Evolutionary conservation across 1,139 yeast genomes (phyloP), one percentile per base, ranked within the genome.

Genomic region (Suhomyces coccinellae): DNA sequence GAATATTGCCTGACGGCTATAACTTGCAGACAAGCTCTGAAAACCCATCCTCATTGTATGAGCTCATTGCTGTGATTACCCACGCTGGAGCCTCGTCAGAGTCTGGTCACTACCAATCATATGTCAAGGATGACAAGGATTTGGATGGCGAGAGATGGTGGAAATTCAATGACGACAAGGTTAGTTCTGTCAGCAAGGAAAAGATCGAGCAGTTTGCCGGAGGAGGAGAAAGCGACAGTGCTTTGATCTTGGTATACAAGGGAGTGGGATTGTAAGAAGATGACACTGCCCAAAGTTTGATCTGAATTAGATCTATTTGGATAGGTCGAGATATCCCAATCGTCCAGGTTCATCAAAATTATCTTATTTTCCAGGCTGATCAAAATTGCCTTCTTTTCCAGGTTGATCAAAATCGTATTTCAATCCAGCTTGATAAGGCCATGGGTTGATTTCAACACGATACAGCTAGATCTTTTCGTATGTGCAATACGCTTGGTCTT

Each of bases 161-260:
- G 85, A 85, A 84, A 61, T 95, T 89, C 68, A 90, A 93, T 63
- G 99, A 93, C 64, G 96, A 91, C 66, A 85, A 86, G 62, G 96
- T 95, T n/a, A 71, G 83, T 9, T 69, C 77, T 33, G 90, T 91
- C 13, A 79, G 76, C 48, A 87, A 82, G 60, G 95, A 89, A 44
- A 88, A 81, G 61, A 82, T 93, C 51, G 97, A 89, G 62, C 69
- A 79, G 45, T 76, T 95, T 52, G 87, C 97, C 8, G 99, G 99
- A 38, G 99, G 99, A 43, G 97, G 99, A 50, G 99, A 95, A 69
- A 84, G 96, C 56, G 99, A 93, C 66, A 83, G 95, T 58, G 99
- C 99, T 1, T 79, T 93, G 66, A 84, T 95, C 50, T 76, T 91
- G 54, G 68, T 93, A 44, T 93, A 93, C 73, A 85, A 85, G 61